A percentile compares a stretch with the other conserved stretches of the same genome.
These are phyloP conservation scores for Fusarium nodosum DNA, from an alignment of 2,329 filamentous ascomycete species.

Conservation along the genomic window DNA sequence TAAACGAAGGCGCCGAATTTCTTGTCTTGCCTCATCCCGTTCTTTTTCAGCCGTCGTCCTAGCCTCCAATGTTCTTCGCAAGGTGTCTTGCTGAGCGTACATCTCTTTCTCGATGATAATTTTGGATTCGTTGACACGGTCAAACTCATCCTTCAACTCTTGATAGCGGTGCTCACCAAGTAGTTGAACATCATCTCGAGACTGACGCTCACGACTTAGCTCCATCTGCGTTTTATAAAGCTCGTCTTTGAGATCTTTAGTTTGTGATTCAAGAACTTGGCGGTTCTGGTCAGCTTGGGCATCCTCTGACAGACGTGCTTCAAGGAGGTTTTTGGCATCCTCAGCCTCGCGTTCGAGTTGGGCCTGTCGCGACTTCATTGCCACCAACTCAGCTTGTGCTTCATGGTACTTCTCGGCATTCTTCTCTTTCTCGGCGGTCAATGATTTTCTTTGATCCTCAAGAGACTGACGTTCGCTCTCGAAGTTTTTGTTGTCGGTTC, in stretches of 20 bases:
- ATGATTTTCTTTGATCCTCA: slow-evolving; percentile 80
- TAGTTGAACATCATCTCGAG: slow-evolving; percentile 91
- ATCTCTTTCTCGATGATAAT: slow-evolving; percentile 98
- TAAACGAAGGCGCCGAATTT: slow-evolving; percentile 84
- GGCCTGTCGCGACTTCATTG: slow-evolving; percentile 84
- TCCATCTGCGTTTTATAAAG: slow-evolving; percentile 89
- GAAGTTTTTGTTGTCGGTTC: slow-evolving; percentile 84
- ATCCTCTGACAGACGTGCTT: slow-evolving; percentile 91
- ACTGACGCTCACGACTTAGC: slow-evolving; percentile 90
- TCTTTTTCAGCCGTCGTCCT: slow-evolving; percentile 85
- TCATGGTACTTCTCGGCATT: slow-evolving; percentile 82
- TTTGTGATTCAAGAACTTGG: slow-evolving; percentile 86
- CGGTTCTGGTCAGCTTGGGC: slow-evolving; percentile 85
- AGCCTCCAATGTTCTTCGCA: slow-evolving; percentile 87
- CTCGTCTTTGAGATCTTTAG: slow-evolving; percentile 87
- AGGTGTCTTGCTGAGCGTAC: slow-evolving; percentile 92
- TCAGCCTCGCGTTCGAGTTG: slow-evolving; percentile 90
- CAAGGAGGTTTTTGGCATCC: slow-evolving; percentile 87
- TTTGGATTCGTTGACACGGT: slow-evolving; percentile 90
- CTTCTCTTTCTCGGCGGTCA: slow-evolving; percentile 83
- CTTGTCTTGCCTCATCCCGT: slow-evolving; percentile 87
- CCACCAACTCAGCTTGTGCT: slow-evolving; percentile 88
- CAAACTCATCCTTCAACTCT: slow-evolving; percentile 85
- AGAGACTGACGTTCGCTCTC: slow-evolving; percentile 84
- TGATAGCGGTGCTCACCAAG: slow-evolving; percentile 90